Percentiles rank a stretch among this genome's conserved stretches.
Conservation (phyloP, 2,329 filamentous ascomycete species). For the Paecilomyces sp. region DNA sequence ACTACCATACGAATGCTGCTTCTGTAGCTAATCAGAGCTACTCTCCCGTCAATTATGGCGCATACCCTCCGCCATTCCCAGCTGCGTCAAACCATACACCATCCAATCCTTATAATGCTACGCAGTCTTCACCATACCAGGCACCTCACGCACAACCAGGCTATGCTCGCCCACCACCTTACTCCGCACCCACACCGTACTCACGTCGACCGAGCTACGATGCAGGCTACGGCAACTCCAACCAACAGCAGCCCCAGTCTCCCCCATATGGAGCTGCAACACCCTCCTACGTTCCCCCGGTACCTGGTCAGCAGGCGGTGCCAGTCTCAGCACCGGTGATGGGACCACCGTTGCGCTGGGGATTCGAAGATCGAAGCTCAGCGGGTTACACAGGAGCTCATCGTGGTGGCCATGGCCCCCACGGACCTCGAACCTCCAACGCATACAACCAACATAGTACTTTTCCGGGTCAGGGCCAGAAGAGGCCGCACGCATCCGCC, state of each 20-base stretch:
- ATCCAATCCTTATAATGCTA: slow-evolving; percentile 5
- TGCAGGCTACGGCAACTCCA: slow-evolving; percentile 13
- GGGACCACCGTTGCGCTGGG: slow-evolving; percentile 51
- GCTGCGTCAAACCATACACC: slow-evolving; percentile 14
- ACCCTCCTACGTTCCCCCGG: slow-evolving; percentile 12
- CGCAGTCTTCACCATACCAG: slow-evolving; percentile 19
- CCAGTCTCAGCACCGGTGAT: slow-evolving; percentile 35
- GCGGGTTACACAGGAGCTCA: slow-evolving; percentile 32
- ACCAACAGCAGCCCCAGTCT: not conserved
- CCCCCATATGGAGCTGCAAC: slow-evolving; percentile 9
- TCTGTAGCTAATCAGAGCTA: slow-evolving; percentile 16
- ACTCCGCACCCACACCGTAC: slow-evolving; percentile 16
- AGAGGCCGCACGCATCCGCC: slow-evolving; percentile 30
- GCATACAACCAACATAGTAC: slow-evolving; percentile 13
- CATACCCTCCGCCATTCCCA: slow-evolving; percentile 20
- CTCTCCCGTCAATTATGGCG: slow-evolving; percentile 20
- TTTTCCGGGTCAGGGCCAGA: slow-evolving; percentile 14
- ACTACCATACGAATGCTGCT: slow-evolving; percentile 16
- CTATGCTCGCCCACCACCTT: slow-evolving; percentile 17
- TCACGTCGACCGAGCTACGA: slow-evolving; percentile 20
- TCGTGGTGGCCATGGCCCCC: slow-evolving; percentile 3
- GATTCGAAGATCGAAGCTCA: slow-evolving; percentile 45
- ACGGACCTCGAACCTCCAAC: slow-evolving; percentile 14
- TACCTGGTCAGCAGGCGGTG: slow-evolving; percentile 13
- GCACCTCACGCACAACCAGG: slow-evolving; percentile 15